These are phyloP conservation scores for Phytophthora parvispora DNA, from an alignment of 352 stramenopile genomes.

Conservation along the genomic window DNA sequence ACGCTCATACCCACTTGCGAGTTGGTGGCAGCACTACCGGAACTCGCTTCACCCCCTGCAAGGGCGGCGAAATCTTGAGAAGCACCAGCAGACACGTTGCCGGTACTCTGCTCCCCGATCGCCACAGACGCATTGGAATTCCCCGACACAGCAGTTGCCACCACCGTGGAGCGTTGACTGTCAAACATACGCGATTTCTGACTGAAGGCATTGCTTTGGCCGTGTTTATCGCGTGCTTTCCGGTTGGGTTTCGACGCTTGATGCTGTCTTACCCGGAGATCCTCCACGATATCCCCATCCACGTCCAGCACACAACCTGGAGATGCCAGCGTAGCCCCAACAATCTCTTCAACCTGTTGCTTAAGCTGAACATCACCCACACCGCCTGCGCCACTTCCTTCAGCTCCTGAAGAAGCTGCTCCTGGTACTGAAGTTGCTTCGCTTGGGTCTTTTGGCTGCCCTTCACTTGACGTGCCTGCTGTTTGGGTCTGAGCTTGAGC, in stretches of 20 bases:
- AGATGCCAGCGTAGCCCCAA: constrained; percentile 77
- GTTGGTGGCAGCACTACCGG: constrained; percentile 43
- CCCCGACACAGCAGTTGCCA: constrained; percentile 17
- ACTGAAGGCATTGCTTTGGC: constrained; percentile 34
- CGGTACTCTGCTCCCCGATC: constrained; percentile 49
- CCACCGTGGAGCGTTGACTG: constrained; percentile 44
- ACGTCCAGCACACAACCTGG: constrained; percentile 84
- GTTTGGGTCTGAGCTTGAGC: constrained; percentile 14
- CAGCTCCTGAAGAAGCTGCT: constrained; percentile 8
- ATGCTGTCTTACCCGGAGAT: constrained; percentile 67
- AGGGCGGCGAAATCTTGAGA: constrained; percentile 52
- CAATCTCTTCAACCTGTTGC: constrained; percentile 84
- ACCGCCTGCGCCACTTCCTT: constrained; percentile 30
- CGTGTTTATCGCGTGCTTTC: constrained; percentile 20
- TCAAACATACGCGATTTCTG: constrained; percentile 61
- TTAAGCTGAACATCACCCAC: constrained; percentile 70
- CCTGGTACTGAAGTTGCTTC: constrained; percentile 7
- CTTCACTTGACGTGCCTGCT: constrained; percentile 17
- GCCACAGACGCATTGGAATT: constrained; percentile 61
- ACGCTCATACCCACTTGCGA: constrained; percentile 56
- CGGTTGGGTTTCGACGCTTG: constrained; percentile 30
- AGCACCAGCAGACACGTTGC: constrained; percentile 58
- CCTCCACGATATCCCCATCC: constrained; percentile 82
- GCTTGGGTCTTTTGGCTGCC: constrained; percentile 17
- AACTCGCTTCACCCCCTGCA: constrained; percentile 32